Conservation (phyloP, 106 monocot genomes). For the Allium sativum region DNA sequence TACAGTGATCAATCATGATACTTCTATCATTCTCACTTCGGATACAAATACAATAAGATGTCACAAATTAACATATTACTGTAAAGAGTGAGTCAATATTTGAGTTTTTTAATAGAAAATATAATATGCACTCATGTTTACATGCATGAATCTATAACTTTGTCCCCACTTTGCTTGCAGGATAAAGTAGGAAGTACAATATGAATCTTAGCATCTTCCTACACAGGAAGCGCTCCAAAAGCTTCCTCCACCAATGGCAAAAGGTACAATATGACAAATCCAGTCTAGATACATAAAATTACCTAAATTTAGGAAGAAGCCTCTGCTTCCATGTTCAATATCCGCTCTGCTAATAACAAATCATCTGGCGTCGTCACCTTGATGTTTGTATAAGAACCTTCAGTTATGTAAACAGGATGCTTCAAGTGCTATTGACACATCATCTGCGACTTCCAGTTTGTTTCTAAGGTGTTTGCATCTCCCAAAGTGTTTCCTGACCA, state of each 20-base stretch:
- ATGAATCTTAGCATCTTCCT: too few species aligned
- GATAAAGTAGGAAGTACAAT: too few species aligned
- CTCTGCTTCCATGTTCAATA: slow-evolving; percentile 28
- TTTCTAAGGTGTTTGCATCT: too few species aligned
- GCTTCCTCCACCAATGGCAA: too few species aligned
- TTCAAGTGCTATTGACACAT: slow-evolving; percentile 97
- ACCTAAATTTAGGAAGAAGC: background rate
- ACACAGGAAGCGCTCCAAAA: too few species aligned
- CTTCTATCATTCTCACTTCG: slow-evolving; percentile 61
- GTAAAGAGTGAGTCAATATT: too few species aligned
- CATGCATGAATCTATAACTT: too few species aligned
- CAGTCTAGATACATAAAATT: background rate
- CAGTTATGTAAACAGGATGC: slow-evolving; percentile 88
- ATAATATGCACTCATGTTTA: slow-evolving; percentile 6
- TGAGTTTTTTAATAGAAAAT: slow-evolving; percentile 47
- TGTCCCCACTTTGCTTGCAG: too few species aligned
- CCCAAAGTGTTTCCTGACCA: too few species aligned
- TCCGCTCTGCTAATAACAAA: slow-evolving; percentile 78
- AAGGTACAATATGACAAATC: too few species aligned
- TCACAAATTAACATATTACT: too few species aligned
- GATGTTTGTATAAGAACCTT: slow-evolving; percentile 97
- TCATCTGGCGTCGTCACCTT: slow-evolving; percentile 99
- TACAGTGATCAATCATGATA: slow-evolving; percentile 74
- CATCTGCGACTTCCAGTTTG: slow-evolving; percentile 92
- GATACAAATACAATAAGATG: too few species aligned